These are phyloP conservation scores for Vitrella brassicaformis DNA, from an alignment of 73 alveolate species.

Conservation along the genomic window DNA sequence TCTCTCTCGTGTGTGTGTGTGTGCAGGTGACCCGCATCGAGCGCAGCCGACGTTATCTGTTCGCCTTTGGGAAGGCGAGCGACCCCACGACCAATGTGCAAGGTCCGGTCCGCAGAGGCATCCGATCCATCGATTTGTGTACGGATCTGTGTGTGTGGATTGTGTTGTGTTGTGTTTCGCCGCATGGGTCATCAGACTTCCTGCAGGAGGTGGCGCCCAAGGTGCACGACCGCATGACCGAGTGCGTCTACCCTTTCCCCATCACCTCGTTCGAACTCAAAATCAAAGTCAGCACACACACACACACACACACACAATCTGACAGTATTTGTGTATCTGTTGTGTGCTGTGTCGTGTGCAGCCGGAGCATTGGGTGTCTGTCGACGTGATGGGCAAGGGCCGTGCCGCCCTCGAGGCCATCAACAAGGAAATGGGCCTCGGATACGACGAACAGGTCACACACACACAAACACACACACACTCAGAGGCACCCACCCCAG, in stretches of 20 bases:
- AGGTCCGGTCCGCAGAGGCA: background rate
- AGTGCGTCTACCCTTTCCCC: slow-evolving; percentile 26
- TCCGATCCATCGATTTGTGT: background rate
- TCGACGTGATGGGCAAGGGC: slow-evolving; percentile 28
- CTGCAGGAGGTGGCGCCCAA: background rate
- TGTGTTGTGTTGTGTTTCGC: no score
- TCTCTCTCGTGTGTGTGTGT: background rate
- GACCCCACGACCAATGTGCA: background rate
- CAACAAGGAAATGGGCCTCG: slow-evolving; percentile 28
- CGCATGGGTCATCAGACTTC: background rate
- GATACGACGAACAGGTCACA: slow-evolving; percentile 30
- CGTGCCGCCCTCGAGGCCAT: slow-evolving; percentile 21
- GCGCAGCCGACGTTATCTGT: background rate
- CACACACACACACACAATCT: slow-evolving; percentile 3
- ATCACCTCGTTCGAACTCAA: slow-evolving; percentile 2
- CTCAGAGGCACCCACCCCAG: background rate
- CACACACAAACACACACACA: background rate
- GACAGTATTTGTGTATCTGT: no score
- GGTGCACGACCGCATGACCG: slow-evolving; percentile 38
- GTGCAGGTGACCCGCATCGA: background rate
- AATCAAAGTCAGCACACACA: background rate
- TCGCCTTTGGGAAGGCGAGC: background rate
- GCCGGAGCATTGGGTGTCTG: slow-evolving; percentile 26
- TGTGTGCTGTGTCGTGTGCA: no score
- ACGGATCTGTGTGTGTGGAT: background rate